phyloP scores from a whole-genome alignment of 371 early-diverging fungal species.

The Rhizomucor pusillus region DNA sequence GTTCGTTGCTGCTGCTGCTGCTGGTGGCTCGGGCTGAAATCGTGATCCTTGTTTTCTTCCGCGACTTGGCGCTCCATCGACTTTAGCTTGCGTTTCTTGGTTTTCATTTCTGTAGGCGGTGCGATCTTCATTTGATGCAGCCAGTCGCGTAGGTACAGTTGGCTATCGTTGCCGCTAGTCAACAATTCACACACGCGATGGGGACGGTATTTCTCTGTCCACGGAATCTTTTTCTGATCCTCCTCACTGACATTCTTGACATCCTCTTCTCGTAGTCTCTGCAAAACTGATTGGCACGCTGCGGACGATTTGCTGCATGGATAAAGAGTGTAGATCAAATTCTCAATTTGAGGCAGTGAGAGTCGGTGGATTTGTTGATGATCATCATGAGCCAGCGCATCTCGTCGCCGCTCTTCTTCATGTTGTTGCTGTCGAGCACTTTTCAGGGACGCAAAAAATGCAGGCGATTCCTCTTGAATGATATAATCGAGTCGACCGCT shows the following conservation, averaged over 20 bases:
- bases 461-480: no score
- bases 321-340: slow-evolving; percentile 6
- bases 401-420: no score
- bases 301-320: slow-evolving; percentile 1
- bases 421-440: background rate
- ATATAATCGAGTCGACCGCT: no score
- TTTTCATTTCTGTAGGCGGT: background rate
- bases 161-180: slow-evolving; percentile 6
- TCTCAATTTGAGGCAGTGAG: background rate
- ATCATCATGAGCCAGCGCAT: no score
- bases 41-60: slow-evolving; percentile 6
- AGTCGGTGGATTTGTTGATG: background rate
- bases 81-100: background rate
- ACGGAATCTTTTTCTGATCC: slow-evolving; percentile 5
- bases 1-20: background rate
- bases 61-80: slow-evolving; percentile 1
- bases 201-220: slow-evolving; percentile 40
- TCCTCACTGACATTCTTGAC: background rate
- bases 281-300: slow-evolving; percentile 3
- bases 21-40: background rate
- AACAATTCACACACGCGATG: slow-evolving; percentile 13
- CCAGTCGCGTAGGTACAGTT: slow-evolving; percentile 22
- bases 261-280: background rate
- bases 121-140: slow-evolving; percentile 21
- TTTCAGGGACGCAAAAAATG: background rate